Percentiles rank a stretch among this genome's conserved stretches.
phyloP scores from a whole-genome alignment of 1,284 basidiomycete genomes.

The Singerocomus rubriflavus region DNA sequence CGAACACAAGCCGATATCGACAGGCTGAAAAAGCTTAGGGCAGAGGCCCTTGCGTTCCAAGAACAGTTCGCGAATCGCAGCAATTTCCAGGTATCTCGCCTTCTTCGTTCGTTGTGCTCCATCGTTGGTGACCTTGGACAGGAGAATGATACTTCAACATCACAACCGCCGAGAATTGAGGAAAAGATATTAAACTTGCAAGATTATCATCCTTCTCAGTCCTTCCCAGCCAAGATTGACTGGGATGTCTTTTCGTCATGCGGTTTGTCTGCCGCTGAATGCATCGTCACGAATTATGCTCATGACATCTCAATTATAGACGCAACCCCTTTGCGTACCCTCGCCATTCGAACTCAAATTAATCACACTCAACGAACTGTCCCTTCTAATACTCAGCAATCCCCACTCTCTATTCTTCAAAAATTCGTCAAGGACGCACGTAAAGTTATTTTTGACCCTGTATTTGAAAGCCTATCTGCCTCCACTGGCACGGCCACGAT shows the following conservation, averaged over 20 bases:
- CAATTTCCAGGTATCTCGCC: slow-evolving; percentile 33
- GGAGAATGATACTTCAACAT: slow-evolving; percentile 7
- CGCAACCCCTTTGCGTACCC: slow-evolving; percentile 42
- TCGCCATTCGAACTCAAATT: slow-evolving; percentile 39
- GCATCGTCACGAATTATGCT: not conserved
- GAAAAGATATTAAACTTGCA: slow-evolving; percentile 35
- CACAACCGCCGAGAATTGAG: slow-evolving; percentile 8
- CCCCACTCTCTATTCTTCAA: slow-evolving; percentile 58
- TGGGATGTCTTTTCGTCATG: slow-evolving; percentile 33
- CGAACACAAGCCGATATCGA: slow-evolving; percentile 61
- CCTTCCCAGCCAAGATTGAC: slow-evolving; percentile 28
- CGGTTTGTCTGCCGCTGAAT: slow-evolving; percentile 23
- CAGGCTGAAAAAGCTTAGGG: slow-evolving; percentile 44
- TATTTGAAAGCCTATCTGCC: slow-evolving; percentile 41
- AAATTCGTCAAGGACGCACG: slow-evolving; percentile 54
- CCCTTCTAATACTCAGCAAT: slow-evolving; percentile 40
- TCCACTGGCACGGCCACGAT: slow-evolving; percentile 14
- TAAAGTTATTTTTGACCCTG: slow-evolving; percentile 56
- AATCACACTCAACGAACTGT: slow-evolving; percentile 37
- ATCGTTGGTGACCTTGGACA: slow-evolving; percentile 7
- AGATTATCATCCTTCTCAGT: slow-evolving; percentile 33
- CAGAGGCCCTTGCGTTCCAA: slow-evolving; percentile 34
- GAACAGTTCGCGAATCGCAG: slow-evolving; percentile 31
- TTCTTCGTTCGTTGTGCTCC: not conserved
- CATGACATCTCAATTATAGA: slow-evolving; percentile 30